These are phyloP conservation scores for Dendrobium chrysotoxum DNA, from an alignment of 106 monocot genomes.

Conservation along the genomic window DNA sequence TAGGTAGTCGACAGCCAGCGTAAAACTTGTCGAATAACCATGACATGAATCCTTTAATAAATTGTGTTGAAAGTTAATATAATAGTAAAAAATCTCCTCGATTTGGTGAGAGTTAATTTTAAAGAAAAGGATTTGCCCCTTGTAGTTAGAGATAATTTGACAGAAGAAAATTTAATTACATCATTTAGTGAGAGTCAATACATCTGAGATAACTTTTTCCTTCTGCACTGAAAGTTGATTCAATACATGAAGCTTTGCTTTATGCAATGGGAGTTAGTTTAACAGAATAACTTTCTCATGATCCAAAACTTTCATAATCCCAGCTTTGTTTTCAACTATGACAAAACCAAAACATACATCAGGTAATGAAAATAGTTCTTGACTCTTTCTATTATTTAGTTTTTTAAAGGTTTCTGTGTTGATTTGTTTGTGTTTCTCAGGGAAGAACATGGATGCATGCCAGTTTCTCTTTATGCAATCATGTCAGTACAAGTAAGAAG, in stretches of 20 bases:
- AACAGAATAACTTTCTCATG: not conserved
- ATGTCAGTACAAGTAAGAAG: conserved; percentile 1
- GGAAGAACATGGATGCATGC: not conserved
- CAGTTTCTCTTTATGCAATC: conserved; percentile 1
- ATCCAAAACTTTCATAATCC: not conserved
- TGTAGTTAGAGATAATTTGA: not conserved
- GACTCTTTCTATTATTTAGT: not conserved
- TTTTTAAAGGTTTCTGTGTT: not conserved
- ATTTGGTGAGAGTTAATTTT: not conserved
- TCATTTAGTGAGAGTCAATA: not conserved
- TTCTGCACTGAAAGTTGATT: not conserved
- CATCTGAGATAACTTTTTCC: not conserved
- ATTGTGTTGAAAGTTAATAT: not conserved
- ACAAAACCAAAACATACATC: not conserved
- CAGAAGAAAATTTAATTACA: not conserved
- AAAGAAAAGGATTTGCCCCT: not conserved
- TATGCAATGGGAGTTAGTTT: not conserved
- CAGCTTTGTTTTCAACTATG: not conserved
- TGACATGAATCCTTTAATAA: too few species aligned
- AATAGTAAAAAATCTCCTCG: not conserved
- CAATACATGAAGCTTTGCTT: not conserved
- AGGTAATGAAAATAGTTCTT: not conserved
- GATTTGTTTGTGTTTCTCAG: not conserved
- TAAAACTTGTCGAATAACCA: too few species aligned
- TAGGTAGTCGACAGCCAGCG: too few species aligned